Evolutionary conservation across 768 basidiomycete species (phyloP), one percentile per base, ranked within the genome.

Genomic region (Mycena epipterygia): DNA sequence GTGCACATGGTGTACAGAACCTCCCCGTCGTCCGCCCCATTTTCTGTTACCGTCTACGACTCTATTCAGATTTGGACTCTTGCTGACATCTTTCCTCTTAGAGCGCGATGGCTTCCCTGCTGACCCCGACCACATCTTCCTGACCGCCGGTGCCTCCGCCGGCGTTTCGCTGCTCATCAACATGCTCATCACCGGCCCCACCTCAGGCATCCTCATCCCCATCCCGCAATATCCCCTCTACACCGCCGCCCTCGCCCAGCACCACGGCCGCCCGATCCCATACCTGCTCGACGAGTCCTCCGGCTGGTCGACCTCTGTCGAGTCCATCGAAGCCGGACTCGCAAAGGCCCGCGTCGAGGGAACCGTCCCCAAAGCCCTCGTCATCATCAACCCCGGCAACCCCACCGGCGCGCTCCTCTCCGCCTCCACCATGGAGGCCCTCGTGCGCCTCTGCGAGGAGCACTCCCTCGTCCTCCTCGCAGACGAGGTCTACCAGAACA

Each of bases 191-290:
- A 84, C 90, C 13, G 81, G 86, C 25, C 90, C 89, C 25, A 86
- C 84, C 30, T 89, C 89, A 55, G 96, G 95, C 9, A 88, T 97
- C 75, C 89, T 97, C 61, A 98, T 99, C 77, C 97, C 97, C 35
- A 99, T 99, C 71, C 97, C 97, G 2, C 97, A 99, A 83, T 99
- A 99, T 80, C 97, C 97, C 1, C 87, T 99, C 14, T 99, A 99
- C 82, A 98, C 97, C 41, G 97, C 97, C 35, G 91, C 96, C 1
- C 90, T 99, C 57, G 94, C 97, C 1, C 93, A 96, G 76, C 89
- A 89, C 79, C 86, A 87, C 51, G 97, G 96, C n/a, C 84, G 87
- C 7, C 84, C 94, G 0, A 84, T 98, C 46, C 95, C 96, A 0
- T 99, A 99, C 82, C 89, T 94, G 81, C 92, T 99, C 23, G 90